phyloP scores from a whole-genome alignment of 495 filamentous ascomycete species.

The Collariella sp. region DNA sequence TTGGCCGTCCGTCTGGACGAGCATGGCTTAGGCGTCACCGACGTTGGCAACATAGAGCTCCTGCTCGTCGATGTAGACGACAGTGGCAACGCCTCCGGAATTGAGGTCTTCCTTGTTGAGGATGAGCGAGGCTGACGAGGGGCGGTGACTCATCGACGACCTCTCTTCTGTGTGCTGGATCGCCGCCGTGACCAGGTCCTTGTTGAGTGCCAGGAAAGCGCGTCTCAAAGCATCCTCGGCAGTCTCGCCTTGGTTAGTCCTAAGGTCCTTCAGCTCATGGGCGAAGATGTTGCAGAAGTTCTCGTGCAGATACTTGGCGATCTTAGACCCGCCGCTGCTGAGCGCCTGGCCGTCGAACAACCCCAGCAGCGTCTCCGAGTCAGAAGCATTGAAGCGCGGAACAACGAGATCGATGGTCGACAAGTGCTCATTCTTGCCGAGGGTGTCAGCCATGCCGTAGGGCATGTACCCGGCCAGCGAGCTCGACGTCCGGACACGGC shows the following conservation, averaged over 20 bases:
- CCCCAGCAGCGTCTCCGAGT: conserved; percentile 81
- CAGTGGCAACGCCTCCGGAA: conserved; percentile 85
- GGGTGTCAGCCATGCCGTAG: conserved; percentile 97
- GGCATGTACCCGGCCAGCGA: conserved; percentile 78
- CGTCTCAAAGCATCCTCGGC: conserved; percentile 76
- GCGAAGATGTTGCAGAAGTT: conserved; percentile 79
- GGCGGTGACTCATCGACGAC: conserved; percentile 53
- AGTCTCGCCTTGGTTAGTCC: conserved; percentile 49
- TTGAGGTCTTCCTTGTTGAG: conserved; percentile 80
- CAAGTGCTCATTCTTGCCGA: conserved; percentile 86
- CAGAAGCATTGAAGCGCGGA: conserved; percentile 81
- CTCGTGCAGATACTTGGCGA: conserved; percentile 93
- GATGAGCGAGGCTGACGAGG: conserved; percentile 56
- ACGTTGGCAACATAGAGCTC: conserved; percentile 93
- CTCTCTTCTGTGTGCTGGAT: conserved; percentile 71
- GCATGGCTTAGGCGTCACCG: conserved; percentile 87
- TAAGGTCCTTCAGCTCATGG: conserved; percentile 67
- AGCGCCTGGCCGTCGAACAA: conserved; percentile 90
- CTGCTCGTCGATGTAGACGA: conserved; percentile 78
- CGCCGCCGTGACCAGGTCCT: conserved; percentile 83
- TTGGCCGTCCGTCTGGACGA: conserved; percentile 79
- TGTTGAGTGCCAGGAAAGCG: conserved; percentile 83
- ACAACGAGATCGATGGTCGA: conserved; percentile 98
- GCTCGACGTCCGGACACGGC: conserved; percentile 90
- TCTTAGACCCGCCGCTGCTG: conserved; percentile 80